phyloP scores from a whole-genome alignment of 805 yeast species.

The Candida silvatica region DNA sequence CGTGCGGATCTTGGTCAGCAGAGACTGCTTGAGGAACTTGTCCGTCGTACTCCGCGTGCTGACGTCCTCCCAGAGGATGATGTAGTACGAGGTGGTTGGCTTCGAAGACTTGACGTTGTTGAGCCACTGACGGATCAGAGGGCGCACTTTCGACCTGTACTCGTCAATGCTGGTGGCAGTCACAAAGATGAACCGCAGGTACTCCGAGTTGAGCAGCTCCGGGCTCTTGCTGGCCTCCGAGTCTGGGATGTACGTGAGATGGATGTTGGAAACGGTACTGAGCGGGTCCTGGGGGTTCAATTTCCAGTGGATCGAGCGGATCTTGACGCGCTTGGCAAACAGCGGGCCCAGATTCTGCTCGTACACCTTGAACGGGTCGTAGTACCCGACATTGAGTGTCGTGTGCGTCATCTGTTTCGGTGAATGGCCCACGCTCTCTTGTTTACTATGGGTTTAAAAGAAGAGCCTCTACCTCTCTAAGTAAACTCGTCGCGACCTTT shows the following conservation, averaged over 20 bases:
- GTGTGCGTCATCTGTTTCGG: too few species aligned
- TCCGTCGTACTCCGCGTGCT: constrained; percentile 16
- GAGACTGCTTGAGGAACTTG: constrained; percentile 21
- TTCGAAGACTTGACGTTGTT: constrained; percentile 32
- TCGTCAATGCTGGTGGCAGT: constrained; percentile 59
- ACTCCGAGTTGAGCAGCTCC: constrained; percentile 11
- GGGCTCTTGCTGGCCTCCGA: constrained; percentile 22
- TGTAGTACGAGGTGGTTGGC: constrained; percentile 46
- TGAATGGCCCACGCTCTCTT: too few species aligned
- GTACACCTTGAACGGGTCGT: constrained; percentile 65
- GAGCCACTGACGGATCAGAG: constrained; percentile 77
- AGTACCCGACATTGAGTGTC: constrained; percentile 41
- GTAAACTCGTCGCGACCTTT: too few species aligned
- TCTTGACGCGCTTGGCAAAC: constrained; percentile 38
- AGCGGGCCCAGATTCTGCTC: constrained; percentile 31
- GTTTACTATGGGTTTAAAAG: too few species aligned
- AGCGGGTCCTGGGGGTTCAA: constrained; percentile 39
- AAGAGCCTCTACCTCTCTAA: too few species aligned
- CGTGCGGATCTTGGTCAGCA: constrained; percentile 21
- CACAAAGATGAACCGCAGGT: constrained; percentile 62
- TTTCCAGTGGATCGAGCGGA: constrained; percentile 68
- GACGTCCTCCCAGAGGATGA: constrained; percentile 38
- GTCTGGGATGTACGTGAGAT: constrained; percentile 49
- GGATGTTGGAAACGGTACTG: constrained; percentile 54
- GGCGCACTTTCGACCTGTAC: constrained; percentile 74